Conservation (phyloP, 2,329 filamentous ascomycete species). For the Microdochium nivale region DNA sequence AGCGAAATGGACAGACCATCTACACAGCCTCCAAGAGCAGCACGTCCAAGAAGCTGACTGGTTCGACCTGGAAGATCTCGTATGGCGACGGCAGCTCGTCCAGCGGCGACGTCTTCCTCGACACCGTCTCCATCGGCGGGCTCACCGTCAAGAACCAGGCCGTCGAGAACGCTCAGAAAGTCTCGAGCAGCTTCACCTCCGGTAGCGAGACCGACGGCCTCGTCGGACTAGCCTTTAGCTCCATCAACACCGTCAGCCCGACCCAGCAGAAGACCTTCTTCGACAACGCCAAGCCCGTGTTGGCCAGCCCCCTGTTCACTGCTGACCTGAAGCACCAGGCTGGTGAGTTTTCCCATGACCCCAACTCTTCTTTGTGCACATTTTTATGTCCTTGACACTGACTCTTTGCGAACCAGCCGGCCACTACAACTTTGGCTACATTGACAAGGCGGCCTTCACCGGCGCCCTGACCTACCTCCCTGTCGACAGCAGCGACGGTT, state of each 20-base stretch:
- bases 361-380: neutral
- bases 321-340: slow-evolving; percentile 22
- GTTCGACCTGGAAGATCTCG: slow-evolving; percentile 18
- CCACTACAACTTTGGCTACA: slow-evolving; percentile 27
- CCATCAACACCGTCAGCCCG: slow-evolving; percentile 21
- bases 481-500: slow-evolving; percentile 22
- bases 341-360: slow-evolving; percentile 9
- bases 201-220: slow-evolving; percentile 22
- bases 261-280: slow-evolving; percentile 21
- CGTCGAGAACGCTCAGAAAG: slow-evolving; percentile 21
- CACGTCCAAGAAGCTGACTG: slow-evolving; percentile 14
- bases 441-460: slow-evolving; percentile 23
- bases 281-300: slow-evolving; percentile 17
- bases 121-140: slow-evolving; percentile 19
- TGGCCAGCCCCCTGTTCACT: slow-evolving; percentile 19
- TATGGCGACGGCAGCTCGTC: slow-evolving; percentile 23
- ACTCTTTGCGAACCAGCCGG: slow-evolving; percentile 12
- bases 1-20: slow-evolving; percentile 16
- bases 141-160: slow-evolving; percentile 17
- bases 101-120: slow-evolving; percentile 24
- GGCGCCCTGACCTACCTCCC: slow-evolving; percentile 23
- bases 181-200: slow-evolving; percentile 18
- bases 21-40: slow-evolving; percentile 18
- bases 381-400: slow-evolving; percentile 1
- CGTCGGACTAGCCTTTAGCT: slow-evolving; percentile 24